Base-by-base conservation (phyloP, 2,329 filamentous ascomycete genomes). In the Ophiostoma ips region DNA sequence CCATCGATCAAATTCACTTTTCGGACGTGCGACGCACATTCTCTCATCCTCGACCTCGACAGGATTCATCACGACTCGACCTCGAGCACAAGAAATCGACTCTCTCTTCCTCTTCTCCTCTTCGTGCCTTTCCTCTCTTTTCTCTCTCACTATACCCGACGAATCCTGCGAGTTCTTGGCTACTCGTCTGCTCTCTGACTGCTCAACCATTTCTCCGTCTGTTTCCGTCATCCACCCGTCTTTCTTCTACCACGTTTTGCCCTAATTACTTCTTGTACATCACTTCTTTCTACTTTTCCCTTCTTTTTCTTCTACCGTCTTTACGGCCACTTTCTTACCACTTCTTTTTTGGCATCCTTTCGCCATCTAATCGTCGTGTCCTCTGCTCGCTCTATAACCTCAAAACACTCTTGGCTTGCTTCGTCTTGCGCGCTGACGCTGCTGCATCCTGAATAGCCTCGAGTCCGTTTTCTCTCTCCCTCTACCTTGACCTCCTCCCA, bases 401-500 rank as follows among this genome's bases (percentile, higher is more conserved):
- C 24, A 16, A n/a, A 16, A 30, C 24, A 43, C 24, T 24, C 40
- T 43, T 16, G 21, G 24, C 21, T 36, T 41, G 31, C 24, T 43
- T 43, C 24, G 21, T 38, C 18, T 49, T 51, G 50, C 50, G 50
- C 50, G 46, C 46, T 51, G 50, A 48, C 46, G 50, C 50, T 49
- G 50, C 50, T 35, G 50, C 50, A 51, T 48, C 13, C 4, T 43
- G 16, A 30, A 16, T 15, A 24, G 40, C 24, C 9, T 43, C 24
- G 24, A 13, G 16, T 43, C 7, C 9, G 5, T 16, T 37, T 9
- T 41, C 46, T 38, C 48, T 43, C 36, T 43, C 12, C 31, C 16
- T 41, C 45, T 46, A 15, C 48, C 28, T 53, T 24, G 41, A 48
- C 48, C 21, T 37, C 31, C 10, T 38, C 16, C 35, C 30, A 36